Evolutionary conservation across 2,329 filamentous ascomycete species (phyloP).

Genomic region (Venturia pyrina): DNA sequence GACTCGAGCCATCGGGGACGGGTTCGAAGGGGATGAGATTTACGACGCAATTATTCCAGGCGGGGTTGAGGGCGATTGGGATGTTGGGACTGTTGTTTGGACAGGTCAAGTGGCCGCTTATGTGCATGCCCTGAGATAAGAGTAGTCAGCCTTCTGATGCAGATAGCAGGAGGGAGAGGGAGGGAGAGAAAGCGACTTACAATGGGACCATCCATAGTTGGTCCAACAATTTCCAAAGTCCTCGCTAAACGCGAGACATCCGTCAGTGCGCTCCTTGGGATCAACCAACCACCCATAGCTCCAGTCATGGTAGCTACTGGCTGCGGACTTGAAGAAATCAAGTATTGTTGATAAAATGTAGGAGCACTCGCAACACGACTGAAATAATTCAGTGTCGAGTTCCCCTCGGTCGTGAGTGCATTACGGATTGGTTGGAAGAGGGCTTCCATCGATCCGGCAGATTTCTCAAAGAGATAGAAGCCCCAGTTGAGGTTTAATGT

Average conservation of each 20-base stretch:
- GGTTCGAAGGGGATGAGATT: neutral
- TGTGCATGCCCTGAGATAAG: neutral
- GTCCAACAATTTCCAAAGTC: neutral
- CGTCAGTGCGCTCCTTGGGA: neutral
- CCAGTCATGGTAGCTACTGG: neutral
- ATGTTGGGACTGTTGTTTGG: neutral
- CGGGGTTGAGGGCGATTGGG: constrained; percentile 7
- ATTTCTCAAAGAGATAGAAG: constrained; percentile 1
- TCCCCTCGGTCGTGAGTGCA: neutral
- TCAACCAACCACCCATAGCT: neutral
- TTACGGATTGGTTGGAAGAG: neutral
- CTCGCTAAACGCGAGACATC: neutral
- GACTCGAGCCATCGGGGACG: neutral
- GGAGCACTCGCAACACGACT: neutral
- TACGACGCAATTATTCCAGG: constrained; percentile 7
- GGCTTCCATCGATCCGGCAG: neutral
- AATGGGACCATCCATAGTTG: neutral
- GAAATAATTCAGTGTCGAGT: neutral
- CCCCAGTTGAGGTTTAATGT: neutral
- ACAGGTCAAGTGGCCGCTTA: constrained; percentile 5
- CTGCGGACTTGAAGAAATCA: neutral
- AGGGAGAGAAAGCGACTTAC: neutral
- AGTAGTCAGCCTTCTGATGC: no score
- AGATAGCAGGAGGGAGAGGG: neutral
- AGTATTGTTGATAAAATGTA: constrained; percentile 3